Evolutionary conservation across 257 asterid species (phyloP), one percentile per base, ranked within the genome.

Genomic region (Salvia splendens): DNA sequence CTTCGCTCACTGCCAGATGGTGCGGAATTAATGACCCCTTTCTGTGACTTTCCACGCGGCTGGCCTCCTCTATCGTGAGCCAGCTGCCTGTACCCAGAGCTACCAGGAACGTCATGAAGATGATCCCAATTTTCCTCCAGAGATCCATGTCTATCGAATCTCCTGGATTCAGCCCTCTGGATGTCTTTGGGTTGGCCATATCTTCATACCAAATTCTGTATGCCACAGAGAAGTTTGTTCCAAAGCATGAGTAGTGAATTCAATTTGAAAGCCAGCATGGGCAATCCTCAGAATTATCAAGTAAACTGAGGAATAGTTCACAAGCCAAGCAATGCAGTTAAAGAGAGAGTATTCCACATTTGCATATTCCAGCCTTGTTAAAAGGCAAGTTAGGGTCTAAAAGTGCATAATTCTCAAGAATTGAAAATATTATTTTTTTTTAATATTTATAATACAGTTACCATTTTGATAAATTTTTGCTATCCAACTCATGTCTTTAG

Each of bases 1-100:
- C n/a, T n/a, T n/a, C n/a, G n/a, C n/a, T n/a, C n/a, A n/a, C n/a
- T 81, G 70, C 77, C 69, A 60, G 86, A 61, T 59, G 70, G 84
- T 12, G 42, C 46, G 8, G 90, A 71, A 59, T 77, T 77, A 2
- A 62, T 15, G 61, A 67, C 70, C 60, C 79, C 86, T 72, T 83
- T 89, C 60, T 68, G 84, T 10, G 76, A 71, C 81, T 69, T 88
- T 17, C 88, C 89, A 38, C 89, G 90, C 0, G 93, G 87, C 15
- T 95, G 92, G 47, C 94, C 84, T 38, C 85, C 83, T 47, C 85
- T 77, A n/a, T 82, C 84, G 62, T 88, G 84, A 70, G 63, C 68
- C 32, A 64, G 78, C 74, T 82, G 89, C 79, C 52, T 84, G 73
- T 73, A 49, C 14, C 87, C 78, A 0, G 92, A 82, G 80, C 83